phyloP scores from a whole-genome alignment of 257 asterid species.

The Solanum gandarillasii region DNA sequence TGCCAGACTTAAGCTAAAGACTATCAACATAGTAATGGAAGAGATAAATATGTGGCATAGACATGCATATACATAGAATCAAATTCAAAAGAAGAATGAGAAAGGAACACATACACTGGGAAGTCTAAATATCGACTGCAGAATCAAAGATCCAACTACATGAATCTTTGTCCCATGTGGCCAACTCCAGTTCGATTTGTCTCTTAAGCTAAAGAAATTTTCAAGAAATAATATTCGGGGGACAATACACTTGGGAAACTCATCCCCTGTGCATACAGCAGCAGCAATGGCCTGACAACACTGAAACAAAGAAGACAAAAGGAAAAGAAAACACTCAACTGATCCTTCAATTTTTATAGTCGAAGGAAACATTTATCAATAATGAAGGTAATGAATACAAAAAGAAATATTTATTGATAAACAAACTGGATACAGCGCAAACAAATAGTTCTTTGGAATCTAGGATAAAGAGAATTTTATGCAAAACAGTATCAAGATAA shows the following conservation, averaged over 20 bases:
- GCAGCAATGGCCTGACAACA: slow-evolving; percentile 84
- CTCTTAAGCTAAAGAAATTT: slow-evolving; percentile 38
- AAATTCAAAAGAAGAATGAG: background rate
- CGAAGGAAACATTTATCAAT: background rate
- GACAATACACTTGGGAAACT: slow-evolving; percentile 49
- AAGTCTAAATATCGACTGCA: slow-evolving; percentile 67
- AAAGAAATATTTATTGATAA: background rate
- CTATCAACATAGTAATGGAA: background rate
- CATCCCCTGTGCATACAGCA: slow-evolving; percentile 47
- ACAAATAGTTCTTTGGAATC: background rate
- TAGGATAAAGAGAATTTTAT: background rate
- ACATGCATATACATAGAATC: background rate
- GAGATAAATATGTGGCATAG: background rate
- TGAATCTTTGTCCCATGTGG: slow-evolving; percentile 61
- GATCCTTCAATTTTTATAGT: background rate
- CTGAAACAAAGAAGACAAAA: slow-evolving; percentile 25
- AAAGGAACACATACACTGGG: slow-evolving; percentile 53
- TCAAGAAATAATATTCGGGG: slow-evolving; percentile 73
- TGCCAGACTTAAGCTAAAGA: background rate
- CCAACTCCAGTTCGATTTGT: slow-evolving; percentile 79
- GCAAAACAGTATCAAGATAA: background rate
- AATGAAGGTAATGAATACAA: background rate
- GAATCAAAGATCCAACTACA: slow-evolving; percentile 77
- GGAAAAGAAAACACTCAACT: background rate
- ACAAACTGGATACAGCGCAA: background rate